Base-by-base conservation (phyloP, 139 green algal genomes). In the Diplosphaera chodatii region DNA sequence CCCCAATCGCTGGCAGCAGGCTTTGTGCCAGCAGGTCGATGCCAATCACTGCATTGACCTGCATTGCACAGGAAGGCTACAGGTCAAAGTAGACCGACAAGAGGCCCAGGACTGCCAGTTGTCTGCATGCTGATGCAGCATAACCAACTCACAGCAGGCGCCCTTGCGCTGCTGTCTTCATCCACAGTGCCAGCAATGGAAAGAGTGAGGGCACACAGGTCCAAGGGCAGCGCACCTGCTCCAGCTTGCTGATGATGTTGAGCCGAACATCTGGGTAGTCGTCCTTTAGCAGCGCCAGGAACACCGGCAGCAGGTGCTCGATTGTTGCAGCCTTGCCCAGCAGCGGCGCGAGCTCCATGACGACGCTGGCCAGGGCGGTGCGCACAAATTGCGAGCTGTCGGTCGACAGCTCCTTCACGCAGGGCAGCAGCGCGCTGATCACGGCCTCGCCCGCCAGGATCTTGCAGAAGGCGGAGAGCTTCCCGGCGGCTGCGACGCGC, bases 171-270 rank as follows among this genome's bases (percentile, higher is more conserved):
- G n/a, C n/a, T n/a, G n/a, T n/a, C n/a, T n/a, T n/a, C n/a, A n/a
- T n/a, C n/a, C n/a, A n/a, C n/a, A n/a, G n/a, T n/a, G n/a, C n/a
- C n/a, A n/a, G n/a, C n/a, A n/a, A n/a, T n/a, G n/a, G n/a, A n/a
- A n/a, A n/a, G n/a, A n/a, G n/a, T n/a, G n/a, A n/a, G n/a, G n/a
- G n/a, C n/a, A n/a, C n/a, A n/a, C n/a, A n/a, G n/a, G n/a, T n/a
- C n/a, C n/a, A n/a, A n/a, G n/a, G n/a, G n/a, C n/a, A n/a, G 8
- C 37, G 37, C 66, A 98, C 93, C 74, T 96, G 87, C 74, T 99
- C 92, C 66, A 99, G 87, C 73, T 97, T 98, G 83, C 78, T 88
- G 87, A 99, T 99, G 71, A 99, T 94, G 68, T 97, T 98, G 27
- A 99, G 87, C 16, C 96, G 83, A 55, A 98, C 96, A 23, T 99